phyloP scores from a whole-genome alignment of 1,284 basidiomycete species.

The Ceratobasidium papillatum region DNA sequence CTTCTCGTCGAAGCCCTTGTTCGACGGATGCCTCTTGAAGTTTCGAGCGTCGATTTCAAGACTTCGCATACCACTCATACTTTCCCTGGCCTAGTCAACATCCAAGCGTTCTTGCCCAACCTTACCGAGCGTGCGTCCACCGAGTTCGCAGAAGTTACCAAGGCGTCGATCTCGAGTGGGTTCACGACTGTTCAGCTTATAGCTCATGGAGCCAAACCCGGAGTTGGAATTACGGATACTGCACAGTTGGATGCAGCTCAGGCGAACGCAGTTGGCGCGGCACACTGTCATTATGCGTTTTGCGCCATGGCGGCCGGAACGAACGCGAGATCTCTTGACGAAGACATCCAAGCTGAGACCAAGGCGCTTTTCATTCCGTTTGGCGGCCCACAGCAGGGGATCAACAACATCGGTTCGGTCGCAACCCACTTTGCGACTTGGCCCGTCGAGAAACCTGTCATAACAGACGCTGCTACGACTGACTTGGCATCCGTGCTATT shows the following conservation, averaged over 20 bases:
- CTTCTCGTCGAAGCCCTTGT: conserved; percentile 95
- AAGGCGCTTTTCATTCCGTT: conserved; percentile 89
- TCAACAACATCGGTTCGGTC: conserved; percentile 63
- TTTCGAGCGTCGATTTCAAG: conserved; percentile 93
- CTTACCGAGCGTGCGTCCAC: conserved; percentile 66
- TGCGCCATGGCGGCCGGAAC: conserved; percentile 76
- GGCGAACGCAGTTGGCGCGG: conserved; percentile 66
- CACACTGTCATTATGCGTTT: conserved; percentile 89
- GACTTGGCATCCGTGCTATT: conserved; percentile 94
- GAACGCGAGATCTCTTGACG: conserved; percentile 74
- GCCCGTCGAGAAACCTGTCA: conserved; percentile 90
- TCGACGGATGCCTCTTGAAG: conserved; percentile 85
- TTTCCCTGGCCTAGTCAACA: conserved; percentile 92
- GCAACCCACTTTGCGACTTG: conserved; percentile 91
- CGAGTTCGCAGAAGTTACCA: conserved; percentile 74
- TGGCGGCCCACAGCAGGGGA: conserved; percentile 61
- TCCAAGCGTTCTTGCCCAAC: conserved; percentile 87
- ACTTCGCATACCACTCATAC: conserved; percentile 90
- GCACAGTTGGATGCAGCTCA: conserved; percentile 74
- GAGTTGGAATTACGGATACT: conserved; percentile 70
- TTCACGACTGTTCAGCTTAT: conserved; percentile 86
- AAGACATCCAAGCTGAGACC: conserved; percentile 78
- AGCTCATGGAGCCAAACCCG: conserved; percentile 67
- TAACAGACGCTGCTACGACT: conserved; percentile 92
- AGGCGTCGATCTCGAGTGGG: conserved; percentile 85